A percentile compares a stretch with the other conserved stretches of the same genome.
These are phyloP conservation scores for Pontederia crassipes DNA, from an alignment of 176 grass and related monocot genomes.

Conservation along the genomic window DNA sequence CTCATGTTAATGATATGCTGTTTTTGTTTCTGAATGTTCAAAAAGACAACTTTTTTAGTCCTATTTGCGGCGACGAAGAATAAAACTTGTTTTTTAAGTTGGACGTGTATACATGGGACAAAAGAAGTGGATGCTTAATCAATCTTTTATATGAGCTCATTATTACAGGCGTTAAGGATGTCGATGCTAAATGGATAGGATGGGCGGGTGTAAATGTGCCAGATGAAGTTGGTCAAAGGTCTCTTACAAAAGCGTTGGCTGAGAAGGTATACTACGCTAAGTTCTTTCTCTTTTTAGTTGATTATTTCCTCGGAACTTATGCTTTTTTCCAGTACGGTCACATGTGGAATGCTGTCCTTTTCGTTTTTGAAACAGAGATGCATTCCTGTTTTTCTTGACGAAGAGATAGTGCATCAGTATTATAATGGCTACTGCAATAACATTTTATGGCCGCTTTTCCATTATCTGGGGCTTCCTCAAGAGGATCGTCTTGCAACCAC, in stretches of 20 bases:
- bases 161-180: conserved; percentile 77
- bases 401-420: conserved; percentile 98
- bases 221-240: conserved; percentile 79
- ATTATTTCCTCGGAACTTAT: too few species aligned
- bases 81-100: too few species aligned
- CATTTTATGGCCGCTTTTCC: conserved; percentile 97
- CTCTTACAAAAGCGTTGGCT: conserved; percentile 76
- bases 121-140: too few species aligned
- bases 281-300: too few species aligned
- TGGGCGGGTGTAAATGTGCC: conserved; percentile 96
- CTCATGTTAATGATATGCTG: too few species aligned
- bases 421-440: conserved; percentile 99
- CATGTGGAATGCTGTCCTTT: too few species aligned
- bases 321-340: too few species aligned
- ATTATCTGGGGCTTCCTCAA: conserved; percentile 93
- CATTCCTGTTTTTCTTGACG: conserved; percentile 95
- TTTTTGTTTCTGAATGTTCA: too few species aligned
- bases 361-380: conserved; percentile 52
- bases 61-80: too few species aligned
- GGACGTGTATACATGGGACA: too few species aligned
- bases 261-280: conserved; percentile 51
- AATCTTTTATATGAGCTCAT: background rate
- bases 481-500: conserved; percentile 95
- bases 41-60: too few species aligned
- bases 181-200: conserved; percentile 98